Conservation (phyloP, 441 rosid species). For the Metrosideros polymorpha region DNA sequence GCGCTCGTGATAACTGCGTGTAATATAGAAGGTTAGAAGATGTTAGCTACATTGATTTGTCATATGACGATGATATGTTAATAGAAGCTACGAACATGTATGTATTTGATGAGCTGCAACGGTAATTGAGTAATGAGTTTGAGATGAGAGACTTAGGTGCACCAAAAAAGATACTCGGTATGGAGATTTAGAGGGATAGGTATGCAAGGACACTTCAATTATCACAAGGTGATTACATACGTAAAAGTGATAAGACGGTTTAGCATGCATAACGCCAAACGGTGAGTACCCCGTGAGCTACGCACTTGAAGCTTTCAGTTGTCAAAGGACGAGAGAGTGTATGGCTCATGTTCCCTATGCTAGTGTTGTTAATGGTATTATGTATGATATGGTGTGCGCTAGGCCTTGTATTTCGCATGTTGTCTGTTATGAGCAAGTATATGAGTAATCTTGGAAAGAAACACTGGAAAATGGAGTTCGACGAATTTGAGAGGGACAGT, state of each 20-base stretch:
- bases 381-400: neutral
- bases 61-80: neutral
- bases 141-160: neutral
- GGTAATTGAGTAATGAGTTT: neutral
- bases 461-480: neutral
- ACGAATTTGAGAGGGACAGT: neutral
- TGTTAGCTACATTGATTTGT: neutral
- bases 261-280: neutral
- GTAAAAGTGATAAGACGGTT: neutral
- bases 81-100: neutral
- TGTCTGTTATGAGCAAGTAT: neutral
- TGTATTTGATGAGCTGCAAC: neutral
- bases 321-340: neutral
- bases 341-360: neutral
- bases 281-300: neutral
- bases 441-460: too few species aligned
- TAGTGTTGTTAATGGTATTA: fast-evolving
- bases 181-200: neutral
- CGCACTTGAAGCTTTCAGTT: neutral
- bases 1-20: neutral
- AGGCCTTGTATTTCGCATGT: neutral
- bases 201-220: fast-evolving
- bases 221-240: neutral
- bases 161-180: neutral
- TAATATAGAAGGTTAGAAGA: neutral